Percentiles rank a stretch among this genome's conserved stretches.
These are phyloP conservation scores for Globisporangium carolinianum DNA, from an alignment of 352 stramenopile species.

Conservation along the genomic window DNA sequence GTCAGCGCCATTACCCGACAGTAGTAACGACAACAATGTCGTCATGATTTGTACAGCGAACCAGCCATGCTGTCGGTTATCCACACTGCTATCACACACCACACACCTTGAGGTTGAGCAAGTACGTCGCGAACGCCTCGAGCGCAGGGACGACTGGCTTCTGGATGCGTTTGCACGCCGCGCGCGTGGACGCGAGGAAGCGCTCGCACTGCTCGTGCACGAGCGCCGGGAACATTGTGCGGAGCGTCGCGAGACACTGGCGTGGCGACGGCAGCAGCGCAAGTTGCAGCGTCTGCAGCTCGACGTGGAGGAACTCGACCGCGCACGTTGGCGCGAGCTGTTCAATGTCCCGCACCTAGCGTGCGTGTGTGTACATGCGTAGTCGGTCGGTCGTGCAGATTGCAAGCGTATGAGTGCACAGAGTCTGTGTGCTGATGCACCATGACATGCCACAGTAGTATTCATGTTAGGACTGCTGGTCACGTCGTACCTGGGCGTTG, in stretches of 20 bases:
- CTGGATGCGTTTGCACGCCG: conserved; percentile 35
- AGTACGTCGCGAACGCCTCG: conserved; percentile 39
- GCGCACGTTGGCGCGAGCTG: conserved; percentile 10
- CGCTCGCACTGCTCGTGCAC: conserved; percentile 35
- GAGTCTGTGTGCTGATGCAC: no score
- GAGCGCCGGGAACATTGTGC: conserved; percentile 30
- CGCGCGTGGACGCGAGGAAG: conserved; percentile 36
- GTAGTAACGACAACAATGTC: background rate
- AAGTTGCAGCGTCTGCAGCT: conserved; percentile 28
- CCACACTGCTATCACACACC: no score
- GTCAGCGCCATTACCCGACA: background rate
- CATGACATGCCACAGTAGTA: no score
- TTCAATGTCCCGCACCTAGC: conserved; percentile 14
- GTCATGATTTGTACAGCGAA: no score
- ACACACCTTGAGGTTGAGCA: conserved; percentile 40
- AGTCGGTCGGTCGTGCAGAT: conserved; percentile 2
- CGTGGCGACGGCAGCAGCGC: conserved; percentile 33
- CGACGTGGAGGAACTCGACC: conserved; percentile 42
- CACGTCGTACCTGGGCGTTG: conserved; percentile 26
- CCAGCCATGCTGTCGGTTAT: no score
- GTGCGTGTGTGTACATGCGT: background rate
- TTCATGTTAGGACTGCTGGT: background rate
- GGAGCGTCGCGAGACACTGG: conserved; percentile 30
- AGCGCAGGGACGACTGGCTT: conserved; percentile 28
- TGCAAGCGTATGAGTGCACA: no score